Evolutionary conservation across 2,329 filamentous ascomycete genomes (phyloP).

Genomic region (Amesomyces nigricolor): DNA sequence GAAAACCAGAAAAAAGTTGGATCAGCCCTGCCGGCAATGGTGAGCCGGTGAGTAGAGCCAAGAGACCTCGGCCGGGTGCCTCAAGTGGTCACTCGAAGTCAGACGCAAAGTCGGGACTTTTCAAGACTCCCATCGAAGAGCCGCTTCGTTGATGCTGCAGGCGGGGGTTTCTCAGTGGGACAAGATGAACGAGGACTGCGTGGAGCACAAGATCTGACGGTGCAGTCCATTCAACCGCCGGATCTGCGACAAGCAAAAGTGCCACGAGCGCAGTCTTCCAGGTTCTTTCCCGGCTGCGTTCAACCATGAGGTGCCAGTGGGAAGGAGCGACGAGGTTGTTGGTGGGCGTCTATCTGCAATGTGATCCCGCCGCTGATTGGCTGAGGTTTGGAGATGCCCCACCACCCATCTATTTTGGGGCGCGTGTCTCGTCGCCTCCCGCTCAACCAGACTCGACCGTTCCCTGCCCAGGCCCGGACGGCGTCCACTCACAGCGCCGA

Average conservation of each 20-base stretch:
- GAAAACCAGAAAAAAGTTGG: no score
- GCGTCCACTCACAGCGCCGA: slow-evolving; percentile 20
- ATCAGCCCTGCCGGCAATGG: no score
- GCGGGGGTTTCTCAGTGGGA: no score
- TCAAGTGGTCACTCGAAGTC: no score
- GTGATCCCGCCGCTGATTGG: slow-evolving; percentile 30
- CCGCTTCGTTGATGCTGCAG: no score
- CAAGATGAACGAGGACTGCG: not conserved
- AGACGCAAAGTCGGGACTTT: no score
- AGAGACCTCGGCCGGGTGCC: no score
- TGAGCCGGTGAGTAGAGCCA: no score
- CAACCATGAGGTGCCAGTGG: not conserved
- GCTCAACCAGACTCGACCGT: slow-evolving; percentile 6
- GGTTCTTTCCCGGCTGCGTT: not conserved
- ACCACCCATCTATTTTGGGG: slow-evolving; percentile 26
- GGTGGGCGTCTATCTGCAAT: slow-evolving; percentile 30
- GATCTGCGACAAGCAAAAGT: not conserved
- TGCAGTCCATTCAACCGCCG: not conserved
- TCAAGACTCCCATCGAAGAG: no score
- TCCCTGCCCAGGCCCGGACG: not conserved
- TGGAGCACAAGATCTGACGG: not conserved
- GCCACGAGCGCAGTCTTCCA: not conserved
- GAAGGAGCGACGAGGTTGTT: slow-evolving; percentile 1
- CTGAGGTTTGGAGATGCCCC: not conserved
- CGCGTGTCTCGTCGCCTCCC: slow-evolving; percentile 17